Evolutionary conservation across 768 basidiomycete species (phyloP).

Genomic region (Kwoniella sp.): DNA sequence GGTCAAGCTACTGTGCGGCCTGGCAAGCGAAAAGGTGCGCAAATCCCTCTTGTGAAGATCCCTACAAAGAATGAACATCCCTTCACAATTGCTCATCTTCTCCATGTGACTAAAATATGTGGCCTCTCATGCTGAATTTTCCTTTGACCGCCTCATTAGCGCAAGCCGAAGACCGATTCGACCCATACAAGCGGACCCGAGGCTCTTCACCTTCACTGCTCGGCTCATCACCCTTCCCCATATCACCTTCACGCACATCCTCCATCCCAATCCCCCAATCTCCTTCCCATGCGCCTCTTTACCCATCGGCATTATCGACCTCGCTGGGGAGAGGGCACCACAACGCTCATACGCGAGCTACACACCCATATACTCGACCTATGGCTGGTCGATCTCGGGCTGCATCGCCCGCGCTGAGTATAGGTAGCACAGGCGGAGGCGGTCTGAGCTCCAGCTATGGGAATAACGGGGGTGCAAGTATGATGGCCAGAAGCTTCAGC

Average conservation of each 20-base stretch:
- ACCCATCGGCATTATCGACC: conserved; percentile 25
- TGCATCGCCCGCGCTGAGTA: conserved; percentile 45
- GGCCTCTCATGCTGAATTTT: conserved; percentile 4
- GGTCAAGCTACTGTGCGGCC: conserved; percentile 44
- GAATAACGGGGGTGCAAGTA: not conserved
- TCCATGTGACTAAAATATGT: too few relatives aligned
- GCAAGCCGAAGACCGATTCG: conserved; percentile 49
- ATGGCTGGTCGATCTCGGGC: conserved; percentile 39
- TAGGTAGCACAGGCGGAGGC: conserved; percentile 40
- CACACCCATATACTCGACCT: conserved; percentile 40
- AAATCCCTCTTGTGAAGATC: not conserved
- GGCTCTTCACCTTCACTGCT: conserved; percentile 41
- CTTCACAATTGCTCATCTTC: too few relatives aligned
- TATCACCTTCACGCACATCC: conserved; percentile 37
- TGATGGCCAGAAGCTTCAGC: conserved; percentile 4
- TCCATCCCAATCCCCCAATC: conserved; percentile 45
- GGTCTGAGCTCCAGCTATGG: conserved; percentile 32
- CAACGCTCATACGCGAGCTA: conserved; percentile 12
- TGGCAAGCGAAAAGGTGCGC: conserved; percentile 51
- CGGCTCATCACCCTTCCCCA: conserved; percentile 11
- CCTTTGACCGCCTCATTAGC: conserved; percentile 17
- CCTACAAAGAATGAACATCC: too few relatives aligned
- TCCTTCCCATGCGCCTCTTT: conserved; percentile 29
- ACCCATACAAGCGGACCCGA: conserved; percentile 50
- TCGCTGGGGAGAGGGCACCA: conserved; percentile 7